Percentiles rank a stretch among this genome's conserved stretches.
Evolutionary conservation across 148 eudicot species (phyloP).

Genomic region (Rhododendron griersonianum): DNA sequence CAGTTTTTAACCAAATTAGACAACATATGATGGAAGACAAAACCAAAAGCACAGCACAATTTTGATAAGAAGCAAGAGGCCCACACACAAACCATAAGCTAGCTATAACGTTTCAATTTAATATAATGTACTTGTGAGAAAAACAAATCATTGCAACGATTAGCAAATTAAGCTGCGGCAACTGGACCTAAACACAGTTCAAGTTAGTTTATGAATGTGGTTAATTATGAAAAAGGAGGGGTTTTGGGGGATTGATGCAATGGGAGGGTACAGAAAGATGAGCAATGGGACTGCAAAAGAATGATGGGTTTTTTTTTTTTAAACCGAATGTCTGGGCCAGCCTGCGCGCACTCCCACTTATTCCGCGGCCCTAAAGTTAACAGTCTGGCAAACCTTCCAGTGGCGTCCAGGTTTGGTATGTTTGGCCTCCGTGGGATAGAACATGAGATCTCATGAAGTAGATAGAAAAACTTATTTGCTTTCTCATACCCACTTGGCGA

Average conservation of each 20-base stretch:
- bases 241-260: slow-evolving; percentile 16
- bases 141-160: slow-evolving; percentile 9
- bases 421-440: not conserved
- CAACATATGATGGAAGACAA: slow-evolving; percentile 19
- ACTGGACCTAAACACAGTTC: slow-evolving; percentile 1
- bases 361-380: not conserved
- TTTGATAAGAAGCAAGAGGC: slow-evolving; percentile 12
- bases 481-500: not conserved
- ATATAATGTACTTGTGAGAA: not conserved
- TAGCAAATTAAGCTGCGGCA: not conserved
- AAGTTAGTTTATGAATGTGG: not conserved
- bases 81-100: slow-evolving; percentile 5
- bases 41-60: slow-evolving; percentile 3
- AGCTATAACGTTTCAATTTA: not conserved
- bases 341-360: not conserved
- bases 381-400: too few relatives aligned
- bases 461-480: too few relatives aligned
- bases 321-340: not conserved
- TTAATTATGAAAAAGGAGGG: slow-evolving; percentile 9
- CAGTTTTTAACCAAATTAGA: slow-evolving; percentile 1
- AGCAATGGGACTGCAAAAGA: slow-evolving; percentile 11
- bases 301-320: not conserved
- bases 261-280: slow-evolving; percentile 19
- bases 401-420: too few relatives aligned
- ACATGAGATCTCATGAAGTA: not conserved